Evolutionary conservation across 768 basidiomycete genomes (phyloP), one percentile per base, ranked within the genome.

Genomic region (Lactifluus volemus): DNA sequence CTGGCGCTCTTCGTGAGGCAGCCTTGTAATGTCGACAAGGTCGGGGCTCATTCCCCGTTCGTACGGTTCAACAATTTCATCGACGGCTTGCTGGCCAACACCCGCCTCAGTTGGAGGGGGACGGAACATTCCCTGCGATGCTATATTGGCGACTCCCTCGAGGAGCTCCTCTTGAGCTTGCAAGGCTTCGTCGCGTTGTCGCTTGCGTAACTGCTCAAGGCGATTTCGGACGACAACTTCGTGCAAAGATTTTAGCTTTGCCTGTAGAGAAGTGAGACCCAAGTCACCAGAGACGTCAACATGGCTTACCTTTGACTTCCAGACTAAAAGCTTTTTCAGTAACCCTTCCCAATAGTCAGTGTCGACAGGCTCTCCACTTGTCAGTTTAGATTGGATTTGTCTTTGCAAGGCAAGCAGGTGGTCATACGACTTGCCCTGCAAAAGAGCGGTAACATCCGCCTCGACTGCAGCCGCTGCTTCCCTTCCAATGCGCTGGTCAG

Each of bases 331-430:
- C 71, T 90, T 97, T 73, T 93, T 90, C 59, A 98, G 73, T 8
- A 99, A 75, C 50, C 84, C 80, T 73, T 98, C 97, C 97, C 97
- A 99, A 70, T 98, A 99, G 72, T 99, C 97, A 11, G 85, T 89
- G 73, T 99, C 97, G 39, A 99, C 82, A 2, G 94, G 94, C 73
- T 98, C 95, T 38, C 94, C 92, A 64, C 92, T 92, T 0, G 83
- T 77, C 3, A 98, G 81, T 73, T 98, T 98, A 53, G 80, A 81
- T 69, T 94, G 92, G 11, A 98, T 86, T 69, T 86, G 86, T 59
- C 82, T 81, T 73, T 99, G 97, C 50, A 99, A 78, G 34, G 80
- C 80, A 29, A 81, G 79, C 45, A 99, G 81, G 65, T 97, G 87
- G 4, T 93, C 86, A 61, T 92, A 88, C 5, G 88, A 81, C 75